Percentiles rank a stretch among this genome's conserved stretches.
Conservation (phyloP, 2,329 filamentous ascomycete species). For the Fusarium papillatum region DNA sequence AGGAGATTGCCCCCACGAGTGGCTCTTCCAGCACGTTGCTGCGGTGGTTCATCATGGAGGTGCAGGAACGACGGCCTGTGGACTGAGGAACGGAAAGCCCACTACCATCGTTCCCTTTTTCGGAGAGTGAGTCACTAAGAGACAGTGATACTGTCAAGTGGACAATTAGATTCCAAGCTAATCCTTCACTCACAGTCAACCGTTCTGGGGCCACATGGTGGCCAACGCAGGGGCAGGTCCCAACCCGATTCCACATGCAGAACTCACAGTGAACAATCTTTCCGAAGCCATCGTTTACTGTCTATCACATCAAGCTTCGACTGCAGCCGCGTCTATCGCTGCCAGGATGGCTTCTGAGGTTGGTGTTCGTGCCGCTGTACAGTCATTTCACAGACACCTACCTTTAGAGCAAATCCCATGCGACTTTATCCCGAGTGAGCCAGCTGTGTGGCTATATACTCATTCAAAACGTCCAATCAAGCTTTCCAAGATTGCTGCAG, state of each 20-base stretch:
- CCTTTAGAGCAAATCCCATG: conserved; percentile 32
- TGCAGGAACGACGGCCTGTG: conserved; percentile 77
- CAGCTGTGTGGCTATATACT: conserved; percentile 18
- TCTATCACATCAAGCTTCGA: conserved; percentile 17
- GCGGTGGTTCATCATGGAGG: conserved; percentile 80
- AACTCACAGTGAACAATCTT: conserved; percentile 25
- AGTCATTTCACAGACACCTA: conserved; percentile 36
- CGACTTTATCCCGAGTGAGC: conserved; percentile 8
- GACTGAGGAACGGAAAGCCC: conserved; percentile 75
- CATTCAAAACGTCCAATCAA: background rate
- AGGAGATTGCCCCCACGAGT: conserved; percentile 80
- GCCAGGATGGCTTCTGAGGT: conserved; percentile 17
- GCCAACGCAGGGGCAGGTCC: conserved; percentile 13
- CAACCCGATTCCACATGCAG: conserved; percentile 1
- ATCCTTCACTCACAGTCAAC: conserved; percentile 9
- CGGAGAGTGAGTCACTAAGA: conserved; percentile 57
- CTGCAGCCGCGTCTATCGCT: background rate
- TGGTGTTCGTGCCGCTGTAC: conserved; percentile 28
- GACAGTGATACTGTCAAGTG: too few relatives aligned
- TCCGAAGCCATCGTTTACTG: conserved; percentile 29
- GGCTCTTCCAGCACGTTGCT: conserved; percentile 75
- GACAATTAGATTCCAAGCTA: background rate
- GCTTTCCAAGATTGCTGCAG: conserved; percentile 27
- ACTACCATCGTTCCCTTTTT: conserved; percentile 83
- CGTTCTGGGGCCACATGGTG: conserved; percentile 28